Conservation (phyloP, 306 rosid genomes). For the Senna siamea region DNA sequence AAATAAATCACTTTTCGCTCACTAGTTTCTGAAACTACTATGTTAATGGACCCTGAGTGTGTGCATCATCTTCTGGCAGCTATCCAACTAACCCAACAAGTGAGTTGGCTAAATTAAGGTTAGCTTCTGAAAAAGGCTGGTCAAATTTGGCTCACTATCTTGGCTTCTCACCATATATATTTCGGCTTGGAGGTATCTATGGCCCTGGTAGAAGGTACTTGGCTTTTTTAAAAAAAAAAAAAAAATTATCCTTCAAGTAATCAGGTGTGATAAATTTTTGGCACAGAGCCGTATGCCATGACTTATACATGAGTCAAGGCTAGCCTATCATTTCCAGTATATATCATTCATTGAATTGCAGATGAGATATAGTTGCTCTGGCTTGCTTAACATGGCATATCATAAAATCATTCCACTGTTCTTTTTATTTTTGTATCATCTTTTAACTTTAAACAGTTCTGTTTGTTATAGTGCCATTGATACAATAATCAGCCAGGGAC, state of each 20-base stretch:
- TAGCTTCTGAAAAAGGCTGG: slow-evolving; percentile 85
- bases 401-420: neutral
- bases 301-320: neutral
- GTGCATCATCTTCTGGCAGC: slow-evolving; percentile 53
- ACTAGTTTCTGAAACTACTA: slow-evolving; percentile 32
- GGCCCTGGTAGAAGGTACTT: slow-evolving; percentile 94
- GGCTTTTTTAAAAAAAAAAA: neutral
- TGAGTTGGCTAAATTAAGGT: slow-evolving; percentile 62
- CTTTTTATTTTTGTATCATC: slow-evolving; percentile 9
- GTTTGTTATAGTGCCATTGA: slow-evolving; percentile 66
- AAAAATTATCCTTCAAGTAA: slow-evolving; percentile 22
- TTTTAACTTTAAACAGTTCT: slow-evolving; percentile 14
- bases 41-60: slow-evolving; percentile 41
- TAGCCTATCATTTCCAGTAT: slow-evolving; percentile 11
- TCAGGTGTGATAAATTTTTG: slow-evolving; percentile 11
- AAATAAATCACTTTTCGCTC: slow-evolving; percentile 37
- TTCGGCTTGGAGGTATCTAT: slow-evolving; percentile 96
- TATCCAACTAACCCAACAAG: slow-evolving; percentile 61
- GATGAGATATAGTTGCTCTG: neutral
- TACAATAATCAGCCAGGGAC: slow-evolving; percentile 67
- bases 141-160: slow-evolving; percentile 57
- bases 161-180: slow-evolving; percentile 54
- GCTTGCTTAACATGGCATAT: slow-evolving; percentile 1
- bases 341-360: slow-evolving; percentile 6
- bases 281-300: slow-evolving; percentile 1